phyloP scores from a whole-genome alignment of 805 yeast species.

The Scheffersomyces coipomensis region DNA sequence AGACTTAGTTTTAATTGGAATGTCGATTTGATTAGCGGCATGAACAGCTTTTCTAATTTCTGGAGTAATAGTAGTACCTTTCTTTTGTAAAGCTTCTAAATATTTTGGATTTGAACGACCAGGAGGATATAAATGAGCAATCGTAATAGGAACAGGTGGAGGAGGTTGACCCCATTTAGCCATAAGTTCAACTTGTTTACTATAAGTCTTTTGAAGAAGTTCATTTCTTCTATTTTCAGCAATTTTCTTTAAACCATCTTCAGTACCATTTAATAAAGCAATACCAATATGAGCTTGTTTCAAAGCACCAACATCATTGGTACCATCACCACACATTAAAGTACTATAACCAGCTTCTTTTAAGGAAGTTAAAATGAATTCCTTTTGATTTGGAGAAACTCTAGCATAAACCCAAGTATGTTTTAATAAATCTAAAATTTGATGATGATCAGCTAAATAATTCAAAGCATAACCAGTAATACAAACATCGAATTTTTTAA shows the following conservation, averaged over 20 bases:
- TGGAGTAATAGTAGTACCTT: constrained; percentile 76
- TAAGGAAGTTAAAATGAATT: constrained; percentile 77
- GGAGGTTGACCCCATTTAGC: constrained; percentile 78
- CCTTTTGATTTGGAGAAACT: constrained; percentile 95
- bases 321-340: constrained; percentile 99
- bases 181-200: constrained; percentile 80
- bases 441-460: constrained; percentile 62
- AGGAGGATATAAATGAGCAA: constrained; percentile 96
- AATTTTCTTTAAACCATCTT: constrained; percentile 85
- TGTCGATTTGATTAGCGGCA: constrained; percentile 38
- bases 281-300: constrained; percentile 98
- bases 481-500: constrained; percentile 77
- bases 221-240: constrained; percentile 76
- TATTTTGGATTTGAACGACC: constrained; percentile 90
- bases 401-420: constrained; percentile 97
- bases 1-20: not conserved
- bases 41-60: constrained; percentile 65
- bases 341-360: constrained; percentile 90
- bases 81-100: constrained; percentile 77
- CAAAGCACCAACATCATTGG: constrained; percentile 99
- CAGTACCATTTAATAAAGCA: constrained; percentile 96
- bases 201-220: constrained; percentile 63
- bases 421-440: constrained; percentile 70
- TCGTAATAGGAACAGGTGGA: constrained; percentile 78
- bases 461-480: constrained; percentile 88